A percentile compares a stretch with the other conserved stretches of the same genome.
Evolutionary conservation across 176 grass and related monocot genomes (phyloP).

Genomic region (Calamus simplicifolius): DNA sequence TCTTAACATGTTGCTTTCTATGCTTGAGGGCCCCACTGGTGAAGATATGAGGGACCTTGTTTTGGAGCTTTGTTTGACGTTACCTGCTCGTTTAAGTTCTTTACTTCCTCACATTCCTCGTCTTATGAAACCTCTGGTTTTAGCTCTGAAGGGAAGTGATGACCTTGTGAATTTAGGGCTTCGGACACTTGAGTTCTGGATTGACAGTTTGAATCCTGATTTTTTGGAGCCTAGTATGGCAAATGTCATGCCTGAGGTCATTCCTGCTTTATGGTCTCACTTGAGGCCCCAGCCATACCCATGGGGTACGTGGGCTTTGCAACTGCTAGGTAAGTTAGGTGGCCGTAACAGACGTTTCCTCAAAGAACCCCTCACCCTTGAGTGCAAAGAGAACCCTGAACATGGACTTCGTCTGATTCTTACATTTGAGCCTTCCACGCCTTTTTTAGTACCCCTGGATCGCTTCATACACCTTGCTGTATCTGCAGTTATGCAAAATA

Average conservation of each 20-base stretch:
- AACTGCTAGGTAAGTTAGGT: conserved; percentile 90
- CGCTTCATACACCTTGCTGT: conserved; percentile 87
- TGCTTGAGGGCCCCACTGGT: conserved; percentile 87
- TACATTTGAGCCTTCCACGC: conserved; percentile 95
- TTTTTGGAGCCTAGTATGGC: conserved; percentile 99
- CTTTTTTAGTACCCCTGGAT: conserved; percentile 94
- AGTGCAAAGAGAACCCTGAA: conserved; percentile 98
- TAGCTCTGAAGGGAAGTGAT: conserved; percentile 90
- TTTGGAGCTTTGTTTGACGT: conserved; percentile 87
- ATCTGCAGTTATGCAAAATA: conserved; percentile 75
- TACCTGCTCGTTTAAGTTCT: conserved; percentile 94
- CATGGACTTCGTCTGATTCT: conserved; percentile 94
- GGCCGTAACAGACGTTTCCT: conserved; percentile 92
- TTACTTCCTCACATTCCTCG: conserved; percentile 95
- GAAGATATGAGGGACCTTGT: conserved; percentile 93
- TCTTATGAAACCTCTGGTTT: conserved; percentile 94
- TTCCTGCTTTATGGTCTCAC: conserved; percentile 97
- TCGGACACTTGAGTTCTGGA: conserved; percentile 96
- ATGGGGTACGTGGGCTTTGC: conserved; percentile 88
- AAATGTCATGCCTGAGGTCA: conserved; percentile 95
- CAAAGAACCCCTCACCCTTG: conserved; percentile 73
- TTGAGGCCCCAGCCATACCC: conserved; percentile 79
- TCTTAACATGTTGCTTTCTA: conserved; percentile 90
- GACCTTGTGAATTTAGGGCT: conserved; percentile 93
- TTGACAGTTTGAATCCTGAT: conserved; percentile 97